A percentile compares a stretch with the other conserved stretches of the same genome.
phyloP scores from a whole-genome alignment of 352 stramenopile species.

The Phytophthora hybrid region DNA sequence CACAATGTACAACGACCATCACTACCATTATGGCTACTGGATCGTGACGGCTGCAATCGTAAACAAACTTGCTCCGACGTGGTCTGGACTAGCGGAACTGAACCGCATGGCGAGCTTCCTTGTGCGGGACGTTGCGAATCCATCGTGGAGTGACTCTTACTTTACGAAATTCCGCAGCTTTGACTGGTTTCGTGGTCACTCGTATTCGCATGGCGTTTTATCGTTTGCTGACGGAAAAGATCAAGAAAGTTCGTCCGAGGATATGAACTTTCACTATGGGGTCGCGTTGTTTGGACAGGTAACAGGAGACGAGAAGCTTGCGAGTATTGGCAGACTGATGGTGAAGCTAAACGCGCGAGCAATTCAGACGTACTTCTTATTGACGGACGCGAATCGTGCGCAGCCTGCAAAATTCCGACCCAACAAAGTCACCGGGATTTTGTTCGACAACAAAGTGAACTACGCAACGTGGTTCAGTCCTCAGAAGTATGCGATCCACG shows the following conservation, averaged over 20 bases:
- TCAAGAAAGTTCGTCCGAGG: conserved; percentile 45
- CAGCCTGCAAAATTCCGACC: conserved; percentile 30
- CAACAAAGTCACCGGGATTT: conserved; percentile 65
- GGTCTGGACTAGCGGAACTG: conserved; percentile 20
- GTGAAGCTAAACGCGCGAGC: conserved; percentile 34
- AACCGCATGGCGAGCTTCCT: conserved; percentile 37
- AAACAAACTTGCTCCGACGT: conserved; percentile 32
- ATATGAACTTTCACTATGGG: conserved; percentile 46
- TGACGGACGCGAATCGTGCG: conserved; percentile 31
- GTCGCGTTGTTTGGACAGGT: conserved; percentile 35
- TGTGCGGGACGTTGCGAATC: conserved; percentile 40
- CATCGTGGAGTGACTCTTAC: conserved; percentile 30
- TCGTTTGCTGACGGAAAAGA: conserved; percentile 42
- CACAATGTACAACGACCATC: conserved; percentile 51
- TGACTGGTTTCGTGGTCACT: conserved; percentile 44
- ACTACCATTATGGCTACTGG: conserved; percentile 51
- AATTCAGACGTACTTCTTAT: conserved; percentile 43
- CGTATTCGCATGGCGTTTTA: conserved; percentile 41
- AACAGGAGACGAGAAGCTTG: conserved; percentile 20
- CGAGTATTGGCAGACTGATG: conserved; percentile 34
- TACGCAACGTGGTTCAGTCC: conserved; percentile 70
- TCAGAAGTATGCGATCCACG: conserved; percentile 66
- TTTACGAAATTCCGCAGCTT: conserved; percentile 41
- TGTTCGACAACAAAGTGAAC: conserved; percentile 68
- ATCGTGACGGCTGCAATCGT: conserved; percentile 35